Conservation (phyloP, 371 early-diverging fungal genomes). For the Mucor indicus region DNA sequence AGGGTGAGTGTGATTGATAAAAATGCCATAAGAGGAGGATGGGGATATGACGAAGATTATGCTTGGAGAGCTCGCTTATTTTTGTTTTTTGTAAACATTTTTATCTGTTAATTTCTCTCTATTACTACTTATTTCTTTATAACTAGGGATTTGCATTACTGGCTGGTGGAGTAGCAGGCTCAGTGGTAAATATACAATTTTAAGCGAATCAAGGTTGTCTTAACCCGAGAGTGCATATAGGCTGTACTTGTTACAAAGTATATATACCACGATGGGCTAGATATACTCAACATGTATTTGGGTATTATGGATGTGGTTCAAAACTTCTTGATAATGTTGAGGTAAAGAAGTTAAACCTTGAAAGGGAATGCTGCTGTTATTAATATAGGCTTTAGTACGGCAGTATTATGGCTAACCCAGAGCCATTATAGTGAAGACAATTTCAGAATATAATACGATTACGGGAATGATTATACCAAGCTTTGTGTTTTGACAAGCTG, state of each 20-base stretch:
- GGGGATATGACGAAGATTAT: conserved; percentile 31
- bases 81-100: conserved; percentile 52
- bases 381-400: conserved; percentile 5
- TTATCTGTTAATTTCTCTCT: not conserved
- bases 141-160: conserved; percentile 65
- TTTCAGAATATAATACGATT: no score
- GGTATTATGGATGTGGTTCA: conserved; percentile 64
- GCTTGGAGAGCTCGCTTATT: conserved; percentile 64
- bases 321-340: conserved; percentile 63
- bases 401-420: conserved; percentile 14
- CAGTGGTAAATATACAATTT: conserved; percentile 47
- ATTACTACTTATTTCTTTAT: not conserved
- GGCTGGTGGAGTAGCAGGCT: conserved; percentile 73
- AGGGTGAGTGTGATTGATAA: conserved; percentile 52
- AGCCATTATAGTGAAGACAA: not conserved
- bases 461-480: no score
- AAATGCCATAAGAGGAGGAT: conserved; percentile 46
- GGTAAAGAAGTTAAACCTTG: conserved; percentile 30
- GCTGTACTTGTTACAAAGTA: conserved; percentile 70
- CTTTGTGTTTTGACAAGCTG: no score
- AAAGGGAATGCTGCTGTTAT: not conserved
- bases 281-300: conserved; percentile 54
- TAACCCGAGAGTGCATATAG: conserved; percentile 20
- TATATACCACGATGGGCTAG: conserved; percentile 50
- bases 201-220: not conserved